Evolutionary conservation across 331 rosid genomes (phyloP), one percentile per base, ranked within the genome.

Genomic region (Quercus tomentella): DNA sequence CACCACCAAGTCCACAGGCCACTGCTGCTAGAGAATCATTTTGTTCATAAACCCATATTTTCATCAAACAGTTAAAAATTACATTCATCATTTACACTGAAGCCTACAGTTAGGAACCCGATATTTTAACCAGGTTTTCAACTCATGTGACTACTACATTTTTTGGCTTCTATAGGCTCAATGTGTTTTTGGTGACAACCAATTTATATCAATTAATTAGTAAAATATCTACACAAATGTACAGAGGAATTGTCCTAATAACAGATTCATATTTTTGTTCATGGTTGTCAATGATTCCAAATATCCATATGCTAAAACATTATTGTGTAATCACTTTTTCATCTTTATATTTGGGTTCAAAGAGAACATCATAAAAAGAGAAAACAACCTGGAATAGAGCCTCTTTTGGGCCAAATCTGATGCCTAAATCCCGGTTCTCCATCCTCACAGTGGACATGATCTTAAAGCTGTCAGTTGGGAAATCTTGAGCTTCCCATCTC

Each of bases 1-100:
- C 84, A 63, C 87, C 87, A 74, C 87, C 87, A 61, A 84, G 79
- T 37, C 87, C 87, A 76, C 87, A 84, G 37, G 82, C 87, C 43
- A 57, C 79, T 26, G 79, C 79, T 28, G 82, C 87, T 33, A 80
- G 28, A 63, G 79, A 76, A 80, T 76, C 87, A 76, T 65, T 66
- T 71, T 84, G 84, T 56, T 66, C 84, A 4, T 76, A 57, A 17
- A 84, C 68, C 84, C 80, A 22, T 22, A 49, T 16, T 76, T 76
- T 31, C 81, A 75, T 62, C n/a, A 71, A 75, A 78, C 43, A 7
- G 12, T 41, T 41, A 8, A 41, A 8, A 41, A 41, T 41, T 41
- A 41, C 3, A 37, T 37, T 37, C 45, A 17, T 63, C 70, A 63
- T 16, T 16, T 17, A 65, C 4, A 28, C 31, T 63, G 18, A 4